Evolutionary conservation across 2,329 filamentous ascomycete species (phyloP).

Genomic region (Hypoxylon sp.): DNA sequence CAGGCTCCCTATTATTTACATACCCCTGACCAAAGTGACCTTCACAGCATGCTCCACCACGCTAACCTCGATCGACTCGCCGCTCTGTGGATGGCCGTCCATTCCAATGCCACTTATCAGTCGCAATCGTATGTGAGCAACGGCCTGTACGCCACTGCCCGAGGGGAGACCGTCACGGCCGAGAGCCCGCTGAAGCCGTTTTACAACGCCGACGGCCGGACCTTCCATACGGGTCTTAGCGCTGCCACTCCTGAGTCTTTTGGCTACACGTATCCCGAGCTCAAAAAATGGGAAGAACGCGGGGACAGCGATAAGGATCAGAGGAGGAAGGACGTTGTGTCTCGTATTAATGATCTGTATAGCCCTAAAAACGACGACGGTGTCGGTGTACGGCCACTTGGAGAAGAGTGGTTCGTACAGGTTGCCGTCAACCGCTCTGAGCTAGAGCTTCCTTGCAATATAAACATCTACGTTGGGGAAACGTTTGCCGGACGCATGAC

Average conservation of each 20-base stretch:
- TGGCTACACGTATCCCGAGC: slow-evolving; percentile 61
- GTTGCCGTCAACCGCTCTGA: slow-evolving; percentile 57
- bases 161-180: slow-evolving; percentile 59
- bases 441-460: slow-evolving; percentile 56
- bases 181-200: slow-evolving; percentile 67
- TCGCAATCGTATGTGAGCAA: slow-evolving; percentile 49
- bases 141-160: slow-evolving; percentile 60
- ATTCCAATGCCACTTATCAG: slow-evolving; percentile 54
- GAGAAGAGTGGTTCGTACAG: slow-evolving; percentile 56
- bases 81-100: slow-evolving; percentile 63
- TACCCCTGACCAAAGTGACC: background rate
- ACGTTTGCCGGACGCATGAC: slow-evolving; percentile 54
- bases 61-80: slow-evolving; percentile 73
- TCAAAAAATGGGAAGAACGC: slow-evolving; percentile 55
- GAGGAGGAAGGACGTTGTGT: slow-evolving; percentile 73
- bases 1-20: background rate
- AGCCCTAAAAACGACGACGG: slow-evolving; percentile 25
- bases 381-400: background rate
- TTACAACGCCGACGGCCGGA: slow-evolving; percentile 55
- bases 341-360: slow-evolving; percentile 71
- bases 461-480: slow-evolving; percentile 55
- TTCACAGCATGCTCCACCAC: slow-evolving; percentile 64
- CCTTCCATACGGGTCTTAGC: slow-evolving; percentile 61
- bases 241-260: slow-evolving; percentile 53
- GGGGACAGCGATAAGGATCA: slow-evolving; percentile 62